phyloP scores from a whole-genome alignment of 495 filamentous ascomycete species.

The Tuber brumale region DNA sequence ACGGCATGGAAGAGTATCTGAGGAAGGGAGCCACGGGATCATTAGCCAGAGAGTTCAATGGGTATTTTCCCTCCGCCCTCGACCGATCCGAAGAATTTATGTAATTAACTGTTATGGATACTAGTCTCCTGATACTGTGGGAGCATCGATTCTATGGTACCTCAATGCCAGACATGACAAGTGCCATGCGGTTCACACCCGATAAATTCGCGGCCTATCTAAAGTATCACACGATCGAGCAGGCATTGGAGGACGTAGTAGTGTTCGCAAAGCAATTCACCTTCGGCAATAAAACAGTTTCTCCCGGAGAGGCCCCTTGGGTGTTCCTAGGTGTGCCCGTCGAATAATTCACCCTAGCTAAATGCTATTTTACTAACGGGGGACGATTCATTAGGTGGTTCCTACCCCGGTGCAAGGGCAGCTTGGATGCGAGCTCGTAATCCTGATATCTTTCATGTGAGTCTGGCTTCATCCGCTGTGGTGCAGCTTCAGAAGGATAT shows the following conservation, averaged over 20 bases:
- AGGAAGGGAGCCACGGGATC: constrained; percentile 22
- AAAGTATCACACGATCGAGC: constrained; percentile 25
- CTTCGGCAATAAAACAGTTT: constrained; percentile 7
- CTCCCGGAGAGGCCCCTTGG: constrained; percentile 24
- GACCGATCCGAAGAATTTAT: neutral
- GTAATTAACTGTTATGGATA: neutral
- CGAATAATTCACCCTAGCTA: neutral
- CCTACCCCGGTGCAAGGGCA: constrained; percentile 34
- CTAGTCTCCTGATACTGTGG: constrained; percentile 32
- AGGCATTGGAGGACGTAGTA: constrained; percentile 33
- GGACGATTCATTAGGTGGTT: constrained; percentile 16
- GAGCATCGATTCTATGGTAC: constrained; percentile 37
- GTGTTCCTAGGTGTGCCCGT: constrained; percentile 27
- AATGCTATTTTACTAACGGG: neutral
- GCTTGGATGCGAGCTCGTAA: constrained; percentile 34
- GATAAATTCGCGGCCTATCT: constrained; percentile 18
- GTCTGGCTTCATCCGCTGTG: constrained; percentile 28
- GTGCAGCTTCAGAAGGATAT: constrained; percentile 25
- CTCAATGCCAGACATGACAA: constrained; percentile 28
- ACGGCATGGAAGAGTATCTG: constrained; percentile 19
- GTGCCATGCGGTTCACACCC: constrained; percentile 20
- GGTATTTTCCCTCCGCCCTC: constrained; percentile 10
- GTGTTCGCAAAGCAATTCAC: constrained; percentile 27
- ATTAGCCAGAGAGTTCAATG: constrained; percentile 17
- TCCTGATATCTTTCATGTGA: constrained; percentile 31